Percentiles rank a stretch among this genome's conserved stretches.
Conservation (phyloP, 345 rosid species). For the Citropsis articulata region DNA sequence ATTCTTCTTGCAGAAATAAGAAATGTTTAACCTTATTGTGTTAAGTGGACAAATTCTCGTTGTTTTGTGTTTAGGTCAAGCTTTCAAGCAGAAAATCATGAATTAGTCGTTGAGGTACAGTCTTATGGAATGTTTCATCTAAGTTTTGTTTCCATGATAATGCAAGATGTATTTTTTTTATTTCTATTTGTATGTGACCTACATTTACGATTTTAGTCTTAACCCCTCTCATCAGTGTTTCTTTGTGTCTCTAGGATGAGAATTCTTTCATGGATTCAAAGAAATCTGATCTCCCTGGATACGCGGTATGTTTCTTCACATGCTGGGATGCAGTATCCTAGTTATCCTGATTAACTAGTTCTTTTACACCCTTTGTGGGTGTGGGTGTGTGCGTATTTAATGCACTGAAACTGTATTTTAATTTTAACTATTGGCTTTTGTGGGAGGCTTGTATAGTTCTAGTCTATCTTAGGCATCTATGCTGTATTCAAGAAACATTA, state of each 20-base stretch:
- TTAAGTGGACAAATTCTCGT: background rate
- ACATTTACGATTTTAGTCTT: background rate
- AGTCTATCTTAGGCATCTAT: background rate
- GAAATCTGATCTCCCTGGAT: slow-evolving; percentile 49
- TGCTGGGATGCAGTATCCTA: slow-evolving; percentile 2
- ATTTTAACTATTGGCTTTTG: background rate
- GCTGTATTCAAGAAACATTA: background rate
- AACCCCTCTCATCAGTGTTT: background rate
- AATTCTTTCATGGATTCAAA: slow-evolving; percentile 31
- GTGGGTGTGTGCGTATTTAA: no score
- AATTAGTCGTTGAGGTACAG: slow-evolving; percentile 49
- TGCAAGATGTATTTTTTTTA: background rate
- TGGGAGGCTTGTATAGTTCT: background rate
- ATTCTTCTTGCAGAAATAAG: background rate
- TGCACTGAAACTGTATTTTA: background rate
- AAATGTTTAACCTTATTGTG: background rate
- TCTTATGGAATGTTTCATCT: background rate
- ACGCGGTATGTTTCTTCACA: slow-evolving; percentile 43
- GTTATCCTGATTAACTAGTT: background rate
- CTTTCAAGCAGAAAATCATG: slow-evolving; percentile 33
- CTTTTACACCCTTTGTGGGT: background rate
- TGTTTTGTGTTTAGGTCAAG: slow-evolving; percentile 43
- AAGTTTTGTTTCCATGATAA: background rate
- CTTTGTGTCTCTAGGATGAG: slow-evolving; percentile 28
- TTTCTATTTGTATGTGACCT: background rate